Conservation (phyloP, 169 alveolate species). For the Eimeria tenella region DNA sequence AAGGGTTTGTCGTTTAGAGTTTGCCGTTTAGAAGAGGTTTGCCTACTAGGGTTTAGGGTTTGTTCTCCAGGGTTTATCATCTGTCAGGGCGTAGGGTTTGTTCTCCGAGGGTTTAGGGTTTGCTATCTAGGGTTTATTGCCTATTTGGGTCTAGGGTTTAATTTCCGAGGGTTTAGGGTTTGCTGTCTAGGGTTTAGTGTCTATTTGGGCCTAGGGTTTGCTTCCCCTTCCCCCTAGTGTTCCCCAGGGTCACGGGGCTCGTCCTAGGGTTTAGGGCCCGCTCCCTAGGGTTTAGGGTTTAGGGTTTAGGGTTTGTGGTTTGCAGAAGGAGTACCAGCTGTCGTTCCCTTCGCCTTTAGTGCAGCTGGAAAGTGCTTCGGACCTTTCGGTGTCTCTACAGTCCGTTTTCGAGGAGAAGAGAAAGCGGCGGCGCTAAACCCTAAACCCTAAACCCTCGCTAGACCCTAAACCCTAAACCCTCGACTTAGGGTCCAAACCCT, state of each 20-base stretch:
- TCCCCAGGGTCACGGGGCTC: too few species aligned
- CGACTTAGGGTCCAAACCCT: not conserved
- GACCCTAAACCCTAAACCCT: not conserved
- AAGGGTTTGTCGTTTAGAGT: too few species aligned
- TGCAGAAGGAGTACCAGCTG: conserved; percentile 28
- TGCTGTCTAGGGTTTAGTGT: not conserved
- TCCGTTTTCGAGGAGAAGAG: not conserved
- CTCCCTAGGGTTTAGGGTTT: conserved; percentile 14
- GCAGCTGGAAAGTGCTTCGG: not conserved
- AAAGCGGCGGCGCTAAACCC: conserved; percentile 47
- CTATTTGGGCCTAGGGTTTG: not conserved
- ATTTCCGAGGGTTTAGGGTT: not conserved
- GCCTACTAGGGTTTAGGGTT: too few species aligned
- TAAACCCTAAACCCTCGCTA: conserved; percentile 19
- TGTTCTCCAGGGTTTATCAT: too few species aligned
- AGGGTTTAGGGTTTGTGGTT: conserved; percentile 45
- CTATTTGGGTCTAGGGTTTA: not conserved
- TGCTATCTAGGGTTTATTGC: not conserved
- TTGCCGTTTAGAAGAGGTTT: too few species aligned
- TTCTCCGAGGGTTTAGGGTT: too few species aligned
- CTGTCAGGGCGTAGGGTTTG: too few species aligned
- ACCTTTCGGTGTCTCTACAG: not conserved
- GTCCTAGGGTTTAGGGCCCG: not conserved
- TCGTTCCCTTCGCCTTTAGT: conserved; percentile 40
- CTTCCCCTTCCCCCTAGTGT: too few species aligned